Conservation (phyloP, 176 grass and related monocot species). For the Oryza longistaminata region DNA sequence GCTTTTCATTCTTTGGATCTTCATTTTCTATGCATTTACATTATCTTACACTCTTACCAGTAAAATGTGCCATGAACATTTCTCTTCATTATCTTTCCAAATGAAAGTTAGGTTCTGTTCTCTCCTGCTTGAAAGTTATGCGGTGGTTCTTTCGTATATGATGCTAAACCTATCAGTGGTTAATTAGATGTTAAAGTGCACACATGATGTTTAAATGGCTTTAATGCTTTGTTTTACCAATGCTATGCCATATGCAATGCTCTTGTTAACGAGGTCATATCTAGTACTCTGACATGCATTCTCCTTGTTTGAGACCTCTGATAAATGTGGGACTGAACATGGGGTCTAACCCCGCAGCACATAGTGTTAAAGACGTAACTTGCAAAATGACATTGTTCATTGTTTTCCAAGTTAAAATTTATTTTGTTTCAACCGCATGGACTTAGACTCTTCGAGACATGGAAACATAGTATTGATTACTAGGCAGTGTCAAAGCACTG, state of each 20-base stretch:
- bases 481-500: background rate
- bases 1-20: background rate
- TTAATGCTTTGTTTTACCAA: background rate
- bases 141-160: background rate
- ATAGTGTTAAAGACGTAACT: background rate
- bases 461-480: constrained; percentile 4
- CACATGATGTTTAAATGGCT: background rate
- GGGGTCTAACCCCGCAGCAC: background rate
- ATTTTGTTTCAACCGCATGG: background rate
- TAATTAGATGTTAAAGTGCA: background rate
- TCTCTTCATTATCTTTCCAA: background rate
- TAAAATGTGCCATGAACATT: background rate
- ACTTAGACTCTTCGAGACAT: background rate
- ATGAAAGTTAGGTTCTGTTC: background rate
- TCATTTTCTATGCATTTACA: constrained; percentile 15
- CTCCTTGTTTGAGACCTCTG: background rate
- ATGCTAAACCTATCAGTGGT: background rate
- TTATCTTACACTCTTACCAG: background rate
- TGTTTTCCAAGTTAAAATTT: constrained; percentile 6
- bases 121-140: background rate
- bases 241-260: background rate
- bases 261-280: background rate
- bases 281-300: background rate
- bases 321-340: background rate
- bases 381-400: constrained; percentile 6